A percentile compares a stretch with the other conserved stretches of the same genome.
Conservation (phyloP, 441 rosid genomes). For the Syzygium malaccense region DNA sequence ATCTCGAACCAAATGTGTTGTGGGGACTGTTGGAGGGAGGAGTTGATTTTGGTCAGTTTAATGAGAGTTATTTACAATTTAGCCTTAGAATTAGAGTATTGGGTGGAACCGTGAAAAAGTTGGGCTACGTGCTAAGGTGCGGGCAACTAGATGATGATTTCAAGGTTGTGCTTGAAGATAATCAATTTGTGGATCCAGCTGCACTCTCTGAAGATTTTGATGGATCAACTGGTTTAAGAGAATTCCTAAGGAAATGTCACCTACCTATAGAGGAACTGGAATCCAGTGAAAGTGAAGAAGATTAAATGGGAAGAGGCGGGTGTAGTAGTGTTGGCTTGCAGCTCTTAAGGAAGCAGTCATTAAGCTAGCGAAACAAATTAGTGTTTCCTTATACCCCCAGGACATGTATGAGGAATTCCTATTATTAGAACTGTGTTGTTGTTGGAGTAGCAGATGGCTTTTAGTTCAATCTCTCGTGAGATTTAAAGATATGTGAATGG, state of each 20-base stretch:
- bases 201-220: too few relatives aligned
- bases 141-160: not conserved
- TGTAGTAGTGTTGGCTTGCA: rapidly evolving
- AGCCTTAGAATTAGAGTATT: not conserved
- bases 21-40: too few relatives aligned
- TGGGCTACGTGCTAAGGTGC: not conserved
- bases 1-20: too few relatives aligned
- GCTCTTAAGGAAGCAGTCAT: not conserved
- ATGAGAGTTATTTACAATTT: not conserved
- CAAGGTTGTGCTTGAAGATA: not conserved
- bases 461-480: not conserved
- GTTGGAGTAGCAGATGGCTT: not conserved
- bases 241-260: too few relatives aligned
- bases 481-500: not conserved
- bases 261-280: too few relatives aligned
- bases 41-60: too few relatives aligned
- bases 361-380: not conserved
- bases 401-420: not conserved
- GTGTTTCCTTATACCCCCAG: not conserved
- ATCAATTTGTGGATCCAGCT: not conserved
- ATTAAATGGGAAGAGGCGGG: not conserved
- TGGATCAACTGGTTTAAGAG: too few relatives aligned
- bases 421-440: not conserved
- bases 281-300: not conserved
- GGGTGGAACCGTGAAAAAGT: not conserved